Evolutionary conservation across 305 asterid species (phyloP).

Genomic region (Petunia hybrid): DNA sequence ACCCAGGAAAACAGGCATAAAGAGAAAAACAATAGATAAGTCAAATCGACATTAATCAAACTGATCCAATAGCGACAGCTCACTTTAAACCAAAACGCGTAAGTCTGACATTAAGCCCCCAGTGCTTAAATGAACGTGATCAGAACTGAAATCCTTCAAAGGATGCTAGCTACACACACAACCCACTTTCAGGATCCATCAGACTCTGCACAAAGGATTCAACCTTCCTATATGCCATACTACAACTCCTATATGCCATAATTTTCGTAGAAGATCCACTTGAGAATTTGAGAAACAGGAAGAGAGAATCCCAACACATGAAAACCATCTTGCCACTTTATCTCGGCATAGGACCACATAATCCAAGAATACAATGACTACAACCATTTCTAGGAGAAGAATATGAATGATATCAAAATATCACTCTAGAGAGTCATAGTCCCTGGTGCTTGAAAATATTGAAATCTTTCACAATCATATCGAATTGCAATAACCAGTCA

Average conservation of each 20-base stretch:
- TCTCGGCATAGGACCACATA: not conserved
- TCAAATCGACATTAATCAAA: not conserved
- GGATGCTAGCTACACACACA: not conserved
- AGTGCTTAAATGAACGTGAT: slow-evolving; percentile 15
- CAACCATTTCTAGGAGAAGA: not conserved
- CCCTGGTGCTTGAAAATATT: not conserved
- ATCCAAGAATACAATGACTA: not conserved
- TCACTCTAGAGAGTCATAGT: not conserved
- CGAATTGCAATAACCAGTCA: not conserved
- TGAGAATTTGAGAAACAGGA: not conserved
- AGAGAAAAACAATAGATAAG: not conserved
- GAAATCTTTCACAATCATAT: slow-evolving; percentile 1
- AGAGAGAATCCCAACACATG: not conserved
- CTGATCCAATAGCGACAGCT: slow-evolving; percentile 29
- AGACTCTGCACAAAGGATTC: slow-evolving; percentile 23
- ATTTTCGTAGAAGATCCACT: not conserved
- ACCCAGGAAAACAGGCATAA: not conserved
- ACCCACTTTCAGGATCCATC: slow-evolving; percentile 12
- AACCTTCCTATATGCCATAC: not conserved
- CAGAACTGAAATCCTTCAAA: slow-evolving; percentile 14
- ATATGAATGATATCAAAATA: not conserved
- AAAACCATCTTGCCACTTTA: not conserved
- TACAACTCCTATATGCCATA: slow-evolving; percentile 14
- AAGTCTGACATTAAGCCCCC: slow-evolving; percentile 22
- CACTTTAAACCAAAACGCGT: slow-evolving; percentile 33